Evolutionary conservation across 345 rosid genomes (phyloP).

Genomic region (Capsella bursapastoris): DNA sequence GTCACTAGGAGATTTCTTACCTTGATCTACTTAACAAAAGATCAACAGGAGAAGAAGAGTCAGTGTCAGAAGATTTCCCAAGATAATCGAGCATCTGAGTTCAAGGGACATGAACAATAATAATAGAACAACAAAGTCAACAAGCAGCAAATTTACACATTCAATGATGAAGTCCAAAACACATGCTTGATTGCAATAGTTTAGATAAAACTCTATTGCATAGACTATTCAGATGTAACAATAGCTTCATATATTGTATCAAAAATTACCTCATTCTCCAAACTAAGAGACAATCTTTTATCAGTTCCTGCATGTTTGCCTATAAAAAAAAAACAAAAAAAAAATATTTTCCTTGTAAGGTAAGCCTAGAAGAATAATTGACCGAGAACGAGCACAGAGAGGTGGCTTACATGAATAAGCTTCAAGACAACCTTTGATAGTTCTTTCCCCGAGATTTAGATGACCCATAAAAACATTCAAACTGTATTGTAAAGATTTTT

Average conservation of each 20-base stretch:
- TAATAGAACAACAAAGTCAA: background rate
- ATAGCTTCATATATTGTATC: background rate
- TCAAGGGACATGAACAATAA: constrained; percentile 12
- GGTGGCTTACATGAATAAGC: constrained; percentile 79
- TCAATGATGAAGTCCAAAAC: constrained; percentile 3
- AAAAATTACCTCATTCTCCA: constrained; percentile 82
- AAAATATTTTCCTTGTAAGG: background rate
- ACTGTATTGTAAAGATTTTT: constrained; percentile 43
- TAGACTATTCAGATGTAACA: background rate
- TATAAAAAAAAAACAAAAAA: constrained; percentile 22
- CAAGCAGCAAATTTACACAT: constrained; percentile 3
- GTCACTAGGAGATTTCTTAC: constrained; percentile 48
- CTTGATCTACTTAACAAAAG: constrained; percentile 89
- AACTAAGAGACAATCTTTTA: constrained; percentile 82
- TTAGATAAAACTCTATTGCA: constrained; percentile 5
- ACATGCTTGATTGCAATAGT: constrained; percentile 18
- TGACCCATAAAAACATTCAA: constrained; percentile 68
- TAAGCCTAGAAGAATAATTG: background rate
- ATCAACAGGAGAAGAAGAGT: constrained; percentile 81
- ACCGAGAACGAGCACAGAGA: constrained; percentile 15
- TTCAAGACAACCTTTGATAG: constrained; percentile 80
- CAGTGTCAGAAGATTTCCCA: constrained; percentile 79
- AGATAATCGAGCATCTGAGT: constrained; percentile 86
- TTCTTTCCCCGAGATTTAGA: constrained; percentile 80
- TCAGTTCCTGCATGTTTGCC: constrained; percentile 95